Percentiles rank a stretch among this genome's conserved stretches.
phyloP scores from a whole-genome alignment of 148 eudicot genomes.

The Talinum fruticosum region DNA sequence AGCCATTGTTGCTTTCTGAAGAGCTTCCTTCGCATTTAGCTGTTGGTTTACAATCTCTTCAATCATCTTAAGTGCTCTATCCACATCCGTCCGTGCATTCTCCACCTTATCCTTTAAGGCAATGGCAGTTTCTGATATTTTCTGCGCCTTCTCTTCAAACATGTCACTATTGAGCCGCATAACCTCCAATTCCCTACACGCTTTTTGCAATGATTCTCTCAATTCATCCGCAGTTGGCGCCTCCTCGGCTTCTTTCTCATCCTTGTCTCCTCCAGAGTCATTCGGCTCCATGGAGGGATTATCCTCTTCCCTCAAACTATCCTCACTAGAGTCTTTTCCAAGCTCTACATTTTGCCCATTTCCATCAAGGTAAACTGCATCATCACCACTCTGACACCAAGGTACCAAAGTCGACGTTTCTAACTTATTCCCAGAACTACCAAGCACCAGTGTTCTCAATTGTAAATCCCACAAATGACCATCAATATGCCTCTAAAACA shows the following conservation, averaged over 20 bases:
- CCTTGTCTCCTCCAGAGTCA: constrained; percentile 34
- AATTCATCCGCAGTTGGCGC: constrained; percentile 56
- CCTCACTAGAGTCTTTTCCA: constrained; percentile 36
- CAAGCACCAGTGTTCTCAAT: constrained; percentile 13
- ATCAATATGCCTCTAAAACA: constrained; percentile 28
- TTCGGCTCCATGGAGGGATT: constrained; percentile 28
- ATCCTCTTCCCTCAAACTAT: constrained; percentile 27
- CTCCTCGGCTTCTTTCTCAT: constrained; percentile 41
- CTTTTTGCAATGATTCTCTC: constrained; percentile 61
- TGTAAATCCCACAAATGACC: constrained; percentile 25
- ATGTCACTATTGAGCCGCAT: constrained; percentile 64
- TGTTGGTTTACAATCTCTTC: constrained; percentile 67
- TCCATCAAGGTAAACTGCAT: constrained; percentile 58
- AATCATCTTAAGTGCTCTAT: constrained; percentile 38
- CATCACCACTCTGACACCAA: constrained; percentile 67
- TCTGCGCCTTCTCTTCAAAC: constrained; percentile 92
- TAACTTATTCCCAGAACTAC: constrained; percentile 1
- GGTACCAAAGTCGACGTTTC: constrained; percentile 30
- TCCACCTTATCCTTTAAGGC: constrained; percentile 72
- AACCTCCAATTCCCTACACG: constrained; percentile 73
- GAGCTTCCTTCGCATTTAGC: constrained; percentile 59
- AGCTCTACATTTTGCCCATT: constrained; percentile 47
- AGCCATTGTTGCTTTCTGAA: constrained; percentile 74
- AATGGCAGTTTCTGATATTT: constrained; percentile 82
- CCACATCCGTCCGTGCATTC: constrained; percentile 65